These are phyloP conservation scores for Colletotrichum sojae DNA, from an alignment of 2,329 filamentous ascomycete genomes.

Conservation along the genomic window DNA sequence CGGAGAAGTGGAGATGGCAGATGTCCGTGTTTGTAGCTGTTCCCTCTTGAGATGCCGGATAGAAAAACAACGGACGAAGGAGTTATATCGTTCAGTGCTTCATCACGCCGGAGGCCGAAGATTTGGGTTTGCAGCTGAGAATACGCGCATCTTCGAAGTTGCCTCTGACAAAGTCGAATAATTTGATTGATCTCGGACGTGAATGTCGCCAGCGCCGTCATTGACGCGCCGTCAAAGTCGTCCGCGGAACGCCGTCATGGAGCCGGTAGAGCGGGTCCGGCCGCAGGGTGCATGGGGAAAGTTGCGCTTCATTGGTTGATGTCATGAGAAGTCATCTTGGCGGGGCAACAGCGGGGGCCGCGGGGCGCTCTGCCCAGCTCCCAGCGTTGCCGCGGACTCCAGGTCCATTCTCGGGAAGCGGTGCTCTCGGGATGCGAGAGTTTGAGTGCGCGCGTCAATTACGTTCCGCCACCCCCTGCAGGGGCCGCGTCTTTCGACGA, in stretches of 20 bases:
- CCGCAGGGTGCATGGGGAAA: neutral
- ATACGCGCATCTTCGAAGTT: neutral
- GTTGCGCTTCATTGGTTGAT: constrained; percentile 17
- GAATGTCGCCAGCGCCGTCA: constrained; percentile 11
- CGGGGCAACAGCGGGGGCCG: constrained; percentile 21
- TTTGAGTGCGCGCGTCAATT: neutral
- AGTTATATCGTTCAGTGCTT: constrained; percentile 8
- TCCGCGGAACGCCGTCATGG: constrained; percentile 13
- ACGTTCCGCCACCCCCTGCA: neutral
- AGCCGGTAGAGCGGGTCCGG: neutral
- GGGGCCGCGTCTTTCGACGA: neutral
- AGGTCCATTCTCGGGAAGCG: constrained; percentile 3
- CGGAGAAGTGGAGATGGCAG: neutral
- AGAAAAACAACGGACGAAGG: constrained; percentile 26
- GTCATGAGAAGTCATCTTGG: constrained; percentile 6
- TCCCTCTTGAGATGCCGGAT: neutral
- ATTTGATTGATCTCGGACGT: neutral
- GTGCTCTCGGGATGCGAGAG: constrained; percentile 28
- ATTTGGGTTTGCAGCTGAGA: neutral
- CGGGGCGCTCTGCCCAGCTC: neutral
- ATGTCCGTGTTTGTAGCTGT: neutral
- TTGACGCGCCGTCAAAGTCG: constrained; percentile 3
- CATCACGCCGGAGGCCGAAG: neutral
- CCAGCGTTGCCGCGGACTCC: neutral
- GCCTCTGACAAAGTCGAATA: neutral